phyloP scores from a whole-genome alignment of 805 yeast species.

The Priceomyces melissophilus region DNA sequence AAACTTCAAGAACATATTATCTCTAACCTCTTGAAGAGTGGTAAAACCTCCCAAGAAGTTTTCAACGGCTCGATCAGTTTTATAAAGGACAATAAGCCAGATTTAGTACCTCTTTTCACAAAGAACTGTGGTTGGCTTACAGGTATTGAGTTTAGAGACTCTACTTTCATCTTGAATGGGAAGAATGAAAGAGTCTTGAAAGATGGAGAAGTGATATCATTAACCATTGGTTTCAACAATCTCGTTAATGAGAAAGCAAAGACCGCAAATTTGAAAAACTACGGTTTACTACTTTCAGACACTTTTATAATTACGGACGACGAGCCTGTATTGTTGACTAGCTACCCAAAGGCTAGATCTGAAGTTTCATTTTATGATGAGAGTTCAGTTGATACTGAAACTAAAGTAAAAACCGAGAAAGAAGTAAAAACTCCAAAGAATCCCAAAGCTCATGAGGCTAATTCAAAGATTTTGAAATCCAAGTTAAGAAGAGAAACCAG shows the following conservation, averaged over 20 bases:
- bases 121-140: conserved; percentile 84
- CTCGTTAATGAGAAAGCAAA: conserved; percentile 46
- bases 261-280: conserved; percentile 52
- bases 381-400: conserved; percentile 18
- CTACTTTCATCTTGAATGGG: conserved; percentile 65
- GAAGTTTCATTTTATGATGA: conserved; percentile 79
- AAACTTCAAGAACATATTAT: conserved; percentile 67
- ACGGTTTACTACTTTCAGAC: conserved; percentile 75
- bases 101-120: conserved; percentile 59
- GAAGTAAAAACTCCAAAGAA: conserved; percentile 23
- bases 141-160: conserved; percentile 87
- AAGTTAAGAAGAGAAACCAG: conserved; percentile 76
- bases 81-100: conserved; percentile 58
- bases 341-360: conserved; percentile 63
- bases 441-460: conserved; percentile 29
- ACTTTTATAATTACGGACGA: conserved; percentile 67
- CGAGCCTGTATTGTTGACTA: conserved; percentile 67
- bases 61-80: conserved; percentile 61
- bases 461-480: conserved; percentile 70
- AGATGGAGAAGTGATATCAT: conserved; percentile 70
- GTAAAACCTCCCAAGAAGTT: conserved; percentile 61
- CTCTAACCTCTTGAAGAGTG: conserved; percentile 55
- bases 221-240: conserved; percentile 74
- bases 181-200: conserved; percentile 66
- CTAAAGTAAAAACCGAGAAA: conserved; percentile 37